Base-by-base conservation (phyloP, 352 stramenopile genomes). In the Phytopythium delawarense region DNA sequence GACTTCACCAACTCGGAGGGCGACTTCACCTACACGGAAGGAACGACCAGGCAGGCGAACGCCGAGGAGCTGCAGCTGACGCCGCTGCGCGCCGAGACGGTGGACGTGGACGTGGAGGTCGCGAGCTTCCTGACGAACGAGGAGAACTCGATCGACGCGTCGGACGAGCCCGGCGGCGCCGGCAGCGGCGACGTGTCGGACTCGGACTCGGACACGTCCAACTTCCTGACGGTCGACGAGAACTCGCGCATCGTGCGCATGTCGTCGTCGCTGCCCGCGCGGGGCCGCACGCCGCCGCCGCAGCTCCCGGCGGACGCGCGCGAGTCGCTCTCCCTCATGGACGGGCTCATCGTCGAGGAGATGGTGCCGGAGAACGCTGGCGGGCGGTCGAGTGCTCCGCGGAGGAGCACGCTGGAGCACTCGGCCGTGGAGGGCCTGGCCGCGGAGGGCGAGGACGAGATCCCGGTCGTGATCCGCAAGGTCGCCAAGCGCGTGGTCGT, bases 321-420 rank as follows among this genome's bases (percentile, higher is more conserved):
- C 34, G 52, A 59, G 35, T 6, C 52, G 35, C 30, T 49, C 4
- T 12, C 32, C 15, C 62, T 50, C 21, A 73, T 87, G 50, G 75
- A 82, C 32, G 77, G 79, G 18, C 52, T 87, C 13, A 67, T 74
- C 53, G 72, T 88, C 30, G 75, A 88, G 57, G 76, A 91, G 57
- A 63, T 88, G 32, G 61, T 71, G 46, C 75, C 78, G 6, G 68
- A 75, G 37, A 74, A 72, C 34, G 16, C 23, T 23, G 32, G 34
- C n/a, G 7, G 3, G 15, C 4, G 20, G 49, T 13, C 28, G 13
- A 25, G 49, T 8, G 30, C 28, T 8, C 12, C 7, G 6, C 12
- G 30, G 18, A 42, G 30, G 8, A 57, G 50, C 45, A 46, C 20
- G 52, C 59, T 7, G 11, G 21, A 51, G 21, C 21, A 51, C 7